Conservation (phyloP, 208 protist genomes). For the Trypanosoma theileri region DNA sequence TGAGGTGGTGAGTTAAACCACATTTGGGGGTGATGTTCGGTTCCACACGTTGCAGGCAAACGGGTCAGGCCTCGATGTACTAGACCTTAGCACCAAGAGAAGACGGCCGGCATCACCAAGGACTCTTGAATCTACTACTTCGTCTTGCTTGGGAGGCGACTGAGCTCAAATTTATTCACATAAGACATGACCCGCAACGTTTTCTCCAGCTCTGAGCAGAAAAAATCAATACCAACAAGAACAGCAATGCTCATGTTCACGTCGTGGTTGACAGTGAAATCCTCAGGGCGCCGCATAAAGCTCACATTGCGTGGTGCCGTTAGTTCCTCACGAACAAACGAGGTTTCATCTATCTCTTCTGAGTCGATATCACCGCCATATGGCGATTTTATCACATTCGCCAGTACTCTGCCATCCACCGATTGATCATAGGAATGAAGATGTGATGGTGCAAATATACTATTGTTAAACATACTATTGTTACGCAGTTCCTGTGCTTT, state of each 20-base stretch:
- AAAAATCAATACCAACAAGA: constrained; percentile 60
- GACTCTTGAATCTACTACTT: too few relatives aligned
- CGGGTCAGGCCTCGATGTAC: too few relatives aligned
- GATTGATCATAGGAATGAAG: not conserved
- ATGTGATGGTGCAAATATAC: not conserved
- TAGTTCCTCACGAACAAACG: constrained; percentile 19
- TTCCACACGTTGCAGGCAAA: too few relatives aligned
- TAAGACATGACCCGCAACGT: constrained; percentile 47
- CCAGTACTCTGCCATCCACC: not conserved
- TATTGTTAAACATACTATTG: not conserved
- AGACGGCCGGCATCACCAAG: too few relatives aligned
- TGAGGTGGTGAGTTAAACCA: too few relatives aligned
- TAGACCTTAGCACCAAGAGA: too few relatives aligned
- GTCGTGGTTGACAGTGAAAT: constrained; percentile 49
- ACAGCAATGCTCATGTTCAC: constrained; percentile 62
- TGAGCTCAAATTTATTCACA: constrained; percentile 52
- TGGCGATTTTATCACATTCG: not conserved
- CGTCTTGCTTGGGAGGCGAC: constrained; percentile 8
- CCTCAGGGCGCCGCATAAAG: constrained; percentile 26
- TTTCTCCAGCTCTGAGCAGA: constrained; percentile 53
- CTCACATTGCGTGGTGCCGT: constrained; percentile 27
- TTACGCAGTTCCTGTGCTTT: constrained; percentile 4
- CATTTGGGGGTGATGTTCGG: too few relatives aligned
- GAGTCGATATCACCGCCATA: not conserved
- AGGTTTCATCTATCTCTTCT: constrained; percentile 1